Base-by-base conservation (phyloP, 2,329 filamentous ascomycete genomes). In the Aspergillus sp. region DNA sequence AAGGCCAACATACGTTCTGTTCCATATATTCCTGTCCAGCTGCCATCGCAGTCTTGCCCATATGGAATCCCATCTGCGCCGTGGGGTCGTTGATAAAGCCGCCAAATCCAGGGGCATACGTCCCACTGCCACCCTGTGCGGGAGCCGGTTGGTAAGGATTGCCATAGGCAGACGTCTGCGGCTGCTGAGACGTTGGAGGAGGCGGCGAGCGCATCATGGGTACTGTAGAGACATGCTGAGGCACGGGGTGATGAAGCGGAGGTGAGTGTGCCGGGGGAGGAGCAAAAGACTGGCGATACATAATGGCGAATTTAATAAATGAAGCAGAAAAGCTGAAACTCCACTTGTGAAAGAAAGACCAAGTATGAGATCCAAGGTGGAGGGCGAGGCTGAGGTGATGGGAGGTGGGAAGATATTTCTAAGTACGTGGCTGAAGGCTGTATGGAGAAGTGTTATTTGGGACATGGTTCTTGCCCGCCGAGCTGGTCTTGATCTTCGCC, bases 221-320 rank as follows among this genome's bases (percentile, higher is more conserved):
- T 50, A 99, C 95, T 58, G 93, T 96, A 72, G 95, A 98, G 70
- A 98, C 93, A 82, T 99, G 95, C 77, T 99, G 95, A 62, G 95
- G 95, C 58, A 98, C 92, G 58, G 95, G 95, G 75, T 98, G 95
- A 77, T 98, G 95, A 68, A 98, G 87, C 65, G 93, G 93, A 73
- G 93, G 93, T 72, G 92, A 96, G 68, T 88, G 85, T 59, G 87
- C 86, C 31, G 85, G 86, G 64, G 84, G 81, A 71, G 93, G 90
- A 76, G 87, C 86, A 79, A 95, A 96, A 55, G 86, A 82, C 73
- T 88, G 83, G 74, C 92, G 90, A 79, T 97, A 93, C 93, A 97
- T 97, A 61, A 40, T 68, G 63, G 47, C 25, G 39, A 41, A 39
- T 43, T 15, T 40, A n/a, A 40, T 41, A 33, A 41, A 47, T 21